Evolutionary conservation across 345 rosid genomes (phyloP).

Genomic region (Adansonia digitata): DNA sequence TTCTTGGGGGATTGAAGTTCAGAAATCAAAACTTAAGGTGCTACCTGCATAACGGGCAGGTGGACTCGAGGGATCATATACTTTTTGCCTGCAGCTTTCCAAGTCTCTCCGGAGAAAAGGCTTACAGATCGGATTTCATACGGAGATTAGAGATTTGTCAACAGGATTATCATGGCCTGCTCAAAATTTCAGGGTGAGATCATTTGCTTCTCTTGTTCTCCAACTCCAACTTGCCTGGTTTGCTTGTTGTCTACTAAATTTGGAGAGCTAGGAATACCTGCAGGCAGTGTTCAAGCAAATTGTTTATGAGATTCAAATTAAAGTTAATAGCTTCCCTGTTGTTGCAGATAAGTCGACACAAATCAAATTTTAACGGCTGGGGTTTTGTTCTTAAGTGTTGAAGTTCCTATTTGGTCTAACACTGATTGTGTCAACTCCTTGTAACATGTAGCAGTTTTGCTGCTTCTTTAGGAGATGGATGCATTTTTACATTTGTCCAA

Average conservation of each 20-base stretch:
- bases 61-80: too few relatives aligned
- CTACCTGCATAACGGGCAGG: too few relatives aligned
- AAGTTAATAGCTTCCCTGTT: neutral
- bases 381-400: neutral
- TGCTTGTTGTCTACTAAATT: neutral
- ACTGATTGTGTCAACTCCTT: neutral
- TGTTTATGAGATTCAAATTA: neutral
- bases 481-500: neutral
- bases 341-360: neutral
- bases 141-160: too few relatives aligned
- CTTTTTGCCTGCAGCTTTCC: too few relatives aligned
- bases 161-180: too few relatives aligned
- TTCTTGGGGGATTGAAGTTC: too few relatives aligned
- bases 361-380: neutral
- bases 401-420: neutral
- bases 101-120: too few relatives aligned
- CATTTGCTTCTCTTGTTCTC: neutral
- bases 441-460: neutral
- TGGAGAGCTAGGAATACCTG: neutral
- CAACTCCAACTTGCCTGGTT: neutral
- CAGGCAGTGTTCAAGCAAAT: neutral
- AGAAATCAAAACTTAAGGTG: too few relatives aligned
- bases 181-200: too few relatives aligned
- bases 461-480: neutral
- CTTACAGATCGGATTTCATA: too few relatives aligned